These are phyloP conservation scores for Prinsepia uniflora DNA, from an alignment of 306 rosid species.

Conservation along the genomic window DNA sequence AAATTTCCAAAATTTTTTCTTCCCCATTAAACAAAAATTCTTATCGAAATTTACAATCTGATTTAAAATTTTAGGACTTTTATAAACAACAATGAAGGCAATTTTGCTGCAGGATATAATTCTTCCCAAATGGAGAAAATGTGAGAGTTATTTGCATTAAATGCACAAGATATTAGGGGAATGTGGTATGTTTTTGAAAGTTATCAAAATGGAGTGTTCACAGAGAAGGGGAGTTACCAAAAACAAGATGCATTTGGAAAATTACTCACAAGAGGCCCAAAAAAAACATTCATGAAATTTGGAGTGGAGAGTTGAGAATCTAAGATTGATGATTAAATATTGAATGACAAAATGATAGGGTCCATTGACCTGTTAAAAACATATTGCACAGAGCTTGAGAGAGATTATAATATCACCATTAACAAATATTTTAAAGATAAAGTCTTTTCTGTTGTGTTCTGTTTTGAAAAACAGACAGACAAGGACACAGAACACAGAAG, in stretches of 20 bases:
- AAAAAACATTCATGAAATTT: neutral
- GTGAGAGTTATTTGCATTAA: conserved; percentile 26
- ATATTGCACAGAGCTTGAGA: neutral
- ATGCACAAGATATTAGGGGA: conserved; percentile 18
- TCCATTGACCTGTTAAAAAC: conserved; percentile 29
- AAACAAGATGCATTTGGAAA: neutral
- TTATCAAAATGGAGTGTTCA: conserved; percentile 14
- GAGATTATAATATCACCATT: conserved; percentile 25
- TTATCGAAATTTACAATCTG: too few species aligned
- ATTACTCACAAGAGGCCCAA: neutral
- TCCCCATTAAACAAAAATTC: too few species aligned
- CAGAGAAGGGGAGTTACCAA: neutral
- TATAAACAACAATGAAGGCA: neutral
- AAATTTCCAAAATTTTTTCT: too few species aligned
- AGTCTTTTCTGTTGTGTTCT: conserved; percentile 26
- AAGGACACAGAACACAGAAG: conserved; percentile 28
- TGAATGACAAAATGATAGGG: conserved; percentile 8
- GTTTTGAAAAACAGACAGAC: conserved; percentile 45
- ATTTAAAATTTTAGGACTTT: neutral
- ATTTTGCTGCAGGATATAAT: neutral
- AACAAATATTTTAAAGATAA: conserved; percentile 24
- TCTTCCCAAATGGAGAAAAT: conserved; percentile 11
- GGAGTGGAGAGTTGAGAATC: neutral
- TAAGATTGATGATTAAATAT: neutral
- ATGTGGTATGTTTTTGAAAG: conserved; percentile 12